These are phyloP conservation scores for Olyra latifolia DNA, from an alignment of 176 grass and related monocot species.

Conservation along the genomic window DNA sequence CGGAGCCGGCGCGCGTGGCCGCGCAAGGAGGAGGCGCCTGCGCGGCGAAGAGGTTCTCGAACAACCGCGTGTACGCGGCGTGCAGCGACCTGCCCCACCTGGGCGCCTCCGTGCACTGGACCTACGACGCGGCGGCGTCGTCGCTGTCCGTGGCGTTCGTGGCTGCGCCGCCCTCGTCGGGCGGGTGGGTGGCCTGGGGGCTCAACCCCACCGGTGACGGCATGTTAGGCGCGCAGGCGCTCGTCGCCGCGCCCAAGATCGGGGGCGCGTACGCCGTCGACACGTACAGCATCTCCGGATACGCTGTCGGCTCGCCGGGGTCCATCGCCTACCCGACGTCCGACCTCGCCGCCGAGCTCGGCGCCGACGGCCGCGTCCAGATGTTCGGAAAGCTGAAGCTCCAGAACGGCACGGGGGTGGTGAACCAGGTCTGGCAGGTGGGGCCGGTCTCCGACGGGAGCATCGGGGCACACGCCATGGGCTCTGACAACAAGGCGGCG, in stretches of 20 bases:
- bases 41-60: constrained; percentile 39
- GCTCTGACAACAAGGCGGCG: constrained; percentile 14
- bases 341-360: constrained; percentile 51
- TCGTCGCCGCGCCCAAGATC: constrained; percentile 46
- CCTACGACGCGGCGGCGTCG: constrained; percentile 42
- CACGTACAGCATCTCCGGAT: constrained; percentile 42
- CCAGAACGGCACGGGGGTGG: constrained; percentile 28
- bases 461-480: constrained; percentile 3
- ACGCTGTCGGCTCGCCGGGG: background rate
- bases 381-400: constrained; percentile 62
- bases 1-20: background rate
- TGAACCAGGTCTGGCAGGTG: constrained; percentile 88
- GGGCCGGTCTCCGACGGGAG: background rate
- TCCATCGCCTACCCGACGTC: constrained; percentile 31
- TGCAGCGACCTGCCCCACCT: constrained; percentile 65
- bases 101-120: constrained; percentile 67
- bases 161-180: constrained; percentile 31
- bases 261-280: constrained; percentile 47
- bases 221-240: constrained; percentile 60
- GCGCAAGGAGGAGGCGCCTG: constrained; percentile 14
- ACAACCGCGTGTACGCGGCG: constrained; percentile 41
- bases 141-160: constrained; percentile 59
- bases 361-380: constrained; percentile 42
- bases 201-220: constrained; percentile 46
- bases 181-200: constrained; percentile 68